phyloP scores from a whole-genome alignment of 2,329 filamentous ascomycete genomes.

The Trichoderma citrinoviride region DNA sequence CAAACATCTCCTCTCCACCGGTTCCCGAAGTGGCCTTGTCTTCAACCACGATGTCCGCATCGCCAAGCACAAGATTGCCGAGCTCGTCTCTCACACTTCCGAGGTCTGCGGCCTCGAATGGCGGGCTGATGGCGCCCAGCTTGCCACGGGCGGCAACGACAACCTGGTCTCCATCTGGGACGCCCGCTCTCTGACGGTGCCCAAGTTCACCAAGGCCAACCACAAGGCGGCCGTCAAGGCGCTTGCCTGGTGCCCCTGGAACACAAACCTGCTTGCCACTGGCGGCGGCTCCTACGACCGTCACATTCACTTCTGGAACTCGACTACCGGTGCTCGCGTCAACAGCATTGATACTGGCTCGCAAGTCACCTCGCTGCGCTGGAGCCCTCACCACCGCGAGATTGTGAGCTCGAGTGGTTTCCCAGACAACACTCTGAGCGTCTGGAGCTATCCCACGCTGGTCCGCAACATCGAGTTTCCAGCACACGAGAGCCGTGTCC shows the following conservation, averaged over 20 bases:
- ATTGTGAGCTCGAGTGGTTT: constrained; percentile 97
- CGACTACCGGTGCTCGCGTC: constrained; percentile 91
- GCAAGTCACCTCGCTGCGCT: constrained; percentile 92
- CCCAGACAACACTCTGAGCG: constrained; percentile 98
- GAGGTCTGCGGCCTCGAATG: constrained; percentile 98
- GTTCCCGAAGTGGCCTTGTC: constrained; percentile 88
- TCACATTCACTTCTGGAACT: constrained; percentile 99
- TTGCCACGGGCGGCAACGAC: constrained; percentile 97
- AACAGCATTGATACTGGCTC: constrained; percentile 99
- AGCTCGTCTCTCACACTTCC: constrained; percentile 94
- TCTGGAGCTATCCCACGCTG: constrained; percentile 97
- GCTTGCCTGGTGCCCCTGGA: constrained; percentile 98
- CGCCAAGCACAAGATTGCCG: constrained; percentile 95
- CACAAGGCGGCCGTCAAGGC: constrained; percentile 99
- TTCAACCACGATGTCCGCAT: constrained; percentile 99
- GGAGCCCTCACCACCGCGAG: constrained; percentile 96
- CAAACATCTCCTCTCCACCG: constrained; percentile 95
- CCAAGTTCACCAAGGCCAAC: constrained; percentile 99
- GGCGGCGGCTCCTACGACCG: constrained; percentile 95
- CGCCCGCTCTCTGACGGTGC: constrained; percentile 84
- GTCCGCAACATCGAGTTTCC: constrained; percentile 98
- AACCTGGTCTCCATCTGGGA: constrained; percentile 99
- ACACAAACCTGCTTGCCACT: constrained; percentile 92
- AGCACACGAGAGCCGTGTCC: constrained; percentile 91
- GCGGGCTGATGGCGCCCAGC: constrained; percentile 93